Conservation (phyloP, 768 basidiomycete species). For the Hydnum rufescens region DNA sequence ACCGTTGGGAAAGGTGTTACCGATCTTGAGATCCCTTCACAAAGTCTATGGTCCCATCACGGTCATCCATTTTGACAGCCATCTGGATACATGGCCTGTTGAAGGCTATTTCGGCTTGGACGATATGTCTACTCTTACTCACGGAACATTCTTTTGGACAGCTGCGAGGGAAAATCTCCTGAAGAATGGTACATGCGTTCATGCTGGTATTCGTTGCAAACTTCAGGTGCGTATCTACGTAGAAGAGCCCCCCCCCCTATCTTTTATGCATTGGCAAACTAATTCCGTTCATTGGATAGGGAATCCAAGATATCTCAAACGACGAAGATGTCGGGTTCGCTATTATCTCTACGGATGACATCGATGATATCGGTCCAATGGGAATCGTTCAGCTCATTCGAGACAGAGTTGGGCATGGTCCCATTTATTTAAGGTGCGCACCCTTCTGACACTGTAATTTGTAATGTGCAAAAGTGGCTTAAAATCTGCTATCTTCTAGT, state of each 20-base stretch:
- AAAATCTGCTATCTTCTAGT: constrained; percentile 18
- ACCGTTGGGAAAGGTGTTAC: constrained; percentile 44
- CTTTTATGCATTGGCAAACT: not conserved
- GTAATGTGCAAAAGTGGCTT: not conserved
- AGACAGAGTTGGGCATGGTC: constrained; percentile 45
- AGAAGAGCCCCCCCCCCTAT: not conserved
- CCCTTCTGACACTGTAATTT: not conserved
- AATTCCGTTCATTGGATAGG: no score
- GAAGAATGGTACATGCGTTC: constrained; percentile 44
- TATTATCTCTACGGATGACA: constrained; percentile 59
- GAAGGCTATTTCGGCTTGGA: constrained; percentile 18
- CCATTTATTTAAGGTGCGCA: constrained; percentile 46
- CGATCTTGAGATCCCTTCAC: constrained; percentile 62
- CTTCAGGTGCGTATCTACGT: constrained; percentile 25
- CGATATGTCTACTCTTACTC: constrained; percentile 42
- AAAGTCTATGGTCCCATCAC: constrained; percentile 65
- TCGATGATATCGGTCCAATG: constrained; percentile 57
- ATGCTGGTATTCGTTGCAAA: constrained; percentile 73
- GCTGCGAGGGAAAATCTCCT: constrained; percentile 64
- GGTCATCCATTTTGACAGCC: constrained; percentile 74
- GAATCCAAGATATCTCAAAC: constrained; percentile 38
- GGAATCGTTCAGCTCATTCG: constrained; percentile 55
- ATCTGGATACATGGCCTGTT: constrained; percentile 53
- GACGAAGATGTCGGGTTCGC: constrained; percentile 62
- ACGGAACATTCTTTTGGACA: constrained; percentile 72